A percentile compares a stretch with the other conserved stretches of the same genome.
phyloP scores from a whole-genome alignment of 2,329 filamentous ascomycete genomes.

The Sporothrix sp. region DNA sequence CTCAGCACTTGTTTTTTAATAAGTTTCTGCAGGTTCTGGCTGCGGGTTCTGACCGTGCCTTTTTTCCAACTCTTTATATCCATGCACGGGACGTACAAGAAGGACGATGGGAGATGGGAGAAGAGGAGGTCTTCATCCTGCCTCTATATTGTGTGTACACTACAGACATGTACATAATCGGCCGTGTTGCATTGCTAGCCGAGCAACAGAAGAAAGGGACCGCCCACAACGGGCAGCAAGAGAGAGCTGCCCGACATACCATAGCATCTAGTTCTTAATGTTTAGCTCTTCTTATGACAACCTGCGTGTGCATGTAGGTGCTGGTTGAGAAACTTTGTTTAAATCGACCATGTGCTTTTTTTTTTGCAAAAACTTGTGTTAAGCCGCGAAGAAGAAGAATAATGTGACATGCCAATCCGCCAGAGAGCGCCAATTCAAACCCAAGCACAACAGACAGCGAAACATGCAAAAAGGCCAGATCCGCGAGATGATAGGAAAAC shows the following conservation, averaged over 20 bases:
- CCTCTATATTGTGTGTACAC: conserved; percentile 7
- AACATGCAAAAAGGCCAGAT: no score
- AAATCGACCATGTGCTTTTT: no score
- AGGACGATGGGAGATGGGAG: background rate
- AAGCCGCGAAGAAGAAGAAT: background rate
- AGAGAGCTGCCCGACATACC: background rate
- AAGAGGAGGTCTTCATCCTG: background rate
- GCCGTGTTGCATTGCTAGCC: background rate
- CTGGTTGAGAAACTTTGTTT: no score
- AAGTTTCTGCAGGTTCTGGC: no score
- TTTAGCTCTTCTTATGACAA: conserved; percentile 1
- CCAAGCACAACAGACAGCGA: background rate
- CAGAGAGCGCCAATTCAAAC: background rate
- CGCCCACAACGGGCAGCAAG: background rate
- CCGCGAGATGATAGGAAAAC: no score
- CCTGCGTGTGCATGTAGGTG: no score
- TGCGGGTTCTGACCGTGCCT: no score
- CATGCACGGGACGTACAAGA: background rate
- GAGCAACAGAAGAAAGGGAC: background rate
- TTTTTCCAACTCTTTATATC: background rate
- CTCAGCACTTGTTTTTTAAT: no score
- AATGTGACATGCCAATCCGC: background rate
- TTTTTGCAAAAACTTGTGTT: background rate
- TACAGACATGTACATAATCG: conserved; percentile 5
- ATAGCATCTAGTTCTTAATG: conserved; percentile 4